Evolutionary conservation across 345 rosid genomes (phyloP).

Genomic region (Leavenworthia alabamica): DNA sequence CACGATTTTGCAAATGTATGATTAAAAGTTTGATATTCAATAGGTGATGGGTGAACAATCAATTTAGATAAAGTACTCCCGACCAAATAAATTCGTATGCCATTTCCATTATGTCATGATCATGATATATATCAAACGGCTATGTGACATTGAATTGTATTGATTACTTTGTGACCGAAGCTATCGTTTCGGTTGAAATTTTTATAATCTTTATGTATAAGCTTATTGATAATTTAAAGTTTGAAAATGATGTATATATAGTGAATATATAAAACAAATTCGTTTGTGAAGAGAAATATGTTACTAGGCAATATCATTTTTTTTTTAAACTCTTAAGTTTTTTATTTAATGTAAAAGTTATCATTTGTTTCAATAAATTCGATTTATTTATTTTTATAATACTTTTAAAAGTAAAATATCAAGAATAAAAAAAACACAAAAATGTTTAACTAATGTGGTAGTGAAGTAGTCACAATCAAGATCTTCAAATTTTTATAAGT

Average conservation of each 20-base stretch:
- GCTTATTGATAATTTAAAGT: too few species aligned
- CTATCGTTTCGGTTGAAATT: not conserved
- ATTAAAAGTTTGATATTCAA: not conserved
- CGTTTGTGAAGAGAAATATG: not conserved
- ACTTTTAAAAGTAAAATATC: not conserved
- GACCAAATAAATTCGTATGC: conserved; percentile 2
- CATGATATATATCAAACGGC: not conserved
- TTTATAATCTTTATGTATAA: too few species aligned
- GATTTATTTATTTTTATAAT: not conserved
- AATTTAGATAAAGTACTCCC: conserved; percentile 8
- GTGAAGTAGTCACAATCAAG: conserved; percentile 9
- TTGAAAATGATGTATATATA: not conserved
- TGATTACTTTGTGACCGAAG: not conserved
- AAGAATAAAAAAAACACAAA: not conserved
- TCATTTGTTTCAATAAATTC: conserved; percentile 5
- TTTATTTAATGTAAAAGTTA: not conserved
- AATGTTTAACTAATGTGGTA: conserved; percentile 2
- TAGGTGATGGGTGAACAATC: not conserved
- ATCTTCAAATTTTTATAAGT: not conserved
- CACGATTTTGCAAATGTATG: not conserved
- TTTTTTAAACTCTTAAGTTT: not conserved
- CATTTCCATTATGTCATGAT: conserved; percentile 10
- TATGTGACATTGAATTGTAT: conserved; percentile 3
- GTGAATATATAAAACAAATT: not conserved
- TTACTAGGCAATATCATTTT: not conserved